phyloP scores from a whole-genome alignment of 2,329 filamentous ascomycete genomes.

The Allantophomopsis lycopodina region DNA sequence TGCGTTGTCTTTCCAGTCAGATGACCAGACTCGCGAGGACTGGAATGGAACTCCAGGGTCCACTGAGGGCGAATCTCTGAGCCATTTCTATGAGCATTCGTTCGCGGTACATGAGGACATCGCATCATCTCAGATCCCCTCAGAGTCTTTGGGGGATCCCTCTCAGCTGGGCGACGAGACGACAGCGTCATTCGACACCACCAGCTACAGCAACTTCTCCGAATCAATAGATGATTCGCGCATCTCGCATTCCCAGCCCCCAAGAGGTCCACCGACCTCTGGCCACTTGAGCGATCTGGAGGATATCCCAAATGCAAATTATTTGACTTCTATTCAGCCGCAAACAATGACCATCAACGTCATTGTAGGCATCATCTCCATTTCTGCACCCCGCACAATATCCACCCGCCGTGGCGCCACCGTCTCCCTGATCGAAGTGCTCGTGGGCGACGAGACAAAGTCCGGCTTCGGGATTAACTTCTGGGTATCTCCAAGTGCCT shows the following conservation, averaged over 20 bases:
- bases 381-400: slow-evolving; percentile 53
- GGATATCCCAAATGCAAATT: slow-evolving; percentile 53
- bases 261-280: slow-evolving; percentile 13
- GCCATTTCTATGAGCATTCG: slow-evolving; percentile 68
- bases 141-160: slow-evolving; percentile 8
- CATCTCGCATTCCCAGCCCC: slow-evolving; percentile 10
- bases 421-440: slow-evolving; percentile 58
- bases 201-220: slow-evolving; percentile 20
- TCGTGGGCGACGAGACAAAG: slow-evolving; percentile 76
- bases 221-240: not conserved
- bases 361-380: slow-evolving; percentile 65
- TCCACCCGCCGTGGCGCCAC: slow-evolving; percentile 48
- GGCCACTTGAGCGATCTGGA: slow-evolving; percentile 46
- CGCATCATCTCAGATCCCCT: slow-evolving; percentile 42
- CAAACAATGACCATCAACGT: slow-evolving; percentile 75
- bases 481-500: slow-evolving; percentile 44
- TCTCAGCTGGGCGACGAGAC: slow-evolving; percentile 1
- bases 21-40: slow-evolving; percentile 1
- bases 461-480: slow-evolving; percentile 73
- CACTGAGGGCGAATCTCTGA: slow-evolving; percentile 23
- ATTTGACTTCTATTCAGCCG: slow-evolving; percentile 55
- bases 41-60: slow-evolving; percentile 5
- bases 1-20: slow-evolving; percentile 19
- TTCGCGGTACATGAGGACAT: slow-evolving; percentile 56
- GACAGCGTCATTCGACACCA: slow-evolving; percentile 12